These are phyloP conservation scores for Cercis canadensis DNA, from an alignment of 306 rosid genomes.

Conservation along the genomic window DNA sequence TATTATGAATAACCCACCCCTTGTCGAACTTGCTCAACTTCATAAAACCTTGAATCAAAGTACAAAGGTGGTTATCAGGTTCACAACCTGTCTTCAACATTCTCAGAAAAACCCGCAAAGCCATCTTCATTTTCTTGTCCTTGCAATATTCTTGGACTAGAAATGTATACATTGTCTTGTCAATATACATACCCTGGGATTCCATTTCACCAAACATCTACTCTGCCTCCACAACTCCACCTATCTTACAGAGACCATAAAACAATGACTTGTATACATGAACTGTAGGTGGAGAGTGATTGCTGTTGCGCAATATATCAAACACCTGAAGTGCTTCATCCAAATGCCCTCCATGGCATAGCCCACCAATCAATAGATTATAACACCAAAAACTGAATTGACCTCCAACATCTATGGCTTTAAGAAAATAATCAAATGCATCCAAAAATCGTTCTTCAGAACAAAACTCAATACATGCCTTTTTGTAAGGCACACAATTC, in stretches of 20 bases:
- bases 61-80: slow-evolving; percentile 47
- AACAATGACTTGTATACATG: slow-evolving; percentile 50
- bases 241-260: slow-evolving; percentile 52
- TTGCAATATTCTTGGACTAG: slow-evolving; percentile 47
- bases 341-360: slow-evolving; percentile 46
- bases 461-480: slow-evolving; percentile 43
- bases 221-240: slow-evolving; percentile 51
- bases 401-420: slow-evolving; percentile 34
- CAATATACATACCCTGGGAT: slow-evolving; percentile 46
- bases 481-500: slow-evolving; percentile 38
- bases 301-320: slow-evolving; percentile 39
- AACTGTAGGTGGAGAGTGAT: slow-evolving; percentile 38
- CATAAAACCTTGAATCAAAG: slow-evolving; percentile 50
- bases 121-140: slow-evolving; percentile 52
- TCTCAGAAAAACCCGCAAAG: slow-evolving; percentile 50
- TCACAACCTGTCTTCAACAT: slow-evolving; percentile 51
- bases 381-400: slow-evolving; percentile 38
- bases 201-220: slow-evolving; percentile 47
- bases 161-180: slow-evolving; percentile 54
- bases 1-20: slow-evolving; percentile 45
- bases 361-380: slow-evolving; percentile 46
- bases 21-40: slow-evolving; percentile 44
- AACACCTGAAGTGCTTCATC: slow-evolving; percentile 54
- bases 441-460: slow-evolving; percentile 41
- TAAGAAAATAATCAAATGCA: slow-evolving; percentile 44